phyloP scores from a whole-genome alignment of 2,329 filamentous ascomycete genomes.

The Colletotrichum lini region DNA sequence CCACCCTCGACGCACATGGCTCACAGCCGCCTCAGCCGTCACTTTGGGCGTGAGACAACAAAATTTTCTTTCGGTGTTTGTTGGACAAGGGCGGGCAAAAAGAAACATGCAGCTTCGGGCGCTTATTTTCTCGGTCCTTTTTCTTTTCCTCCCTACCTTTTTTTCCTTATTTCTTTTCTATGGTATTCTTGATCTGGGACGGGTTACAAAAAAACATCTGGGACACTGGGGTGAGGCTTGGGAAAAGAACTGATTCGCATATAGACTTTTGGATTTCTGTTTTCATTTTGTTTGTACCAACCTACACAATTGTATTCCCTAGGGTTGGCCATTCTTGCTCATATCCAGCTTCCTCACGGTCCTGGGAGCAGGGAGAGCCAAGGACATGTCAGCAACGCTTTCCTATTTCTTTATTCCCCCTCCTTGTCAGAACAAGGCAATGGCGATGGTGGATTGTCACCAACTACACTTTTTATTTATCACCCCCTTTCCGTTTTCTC shows the following conservation, averaged over 20 bases:
- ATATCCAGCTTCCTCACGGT: constrained; percentile 32
- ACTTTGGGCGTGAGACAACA: constrained; percentile 33
- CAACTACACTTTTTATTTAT: constrained; percentile 10
- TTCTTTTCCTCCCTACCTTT: constrained; percentile 17
- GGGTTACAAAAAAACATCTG: constrained; percentile 42
- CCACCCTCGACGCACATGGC: constrained; percentile 41
- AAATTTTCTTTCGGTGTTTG: constrained; percentile 14
- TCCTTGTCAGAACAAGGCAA: constrained; percentile 39
- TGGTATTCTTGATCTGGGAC: constrained; percentile 29
- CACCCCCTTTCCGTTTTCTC: constrained; percentile 13
- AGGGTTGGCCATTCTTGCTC: constrained; percentile 17
- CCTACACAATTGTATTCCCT: constrained; percentile 22
- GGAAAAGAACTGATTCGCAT: constrained; percentile 44
- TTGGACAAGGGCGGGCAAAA: constrained; percentile 36
- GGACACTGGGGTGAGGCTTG: constrained; percentile 30
- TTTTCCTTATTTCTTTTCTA: constrained; percentile 6
- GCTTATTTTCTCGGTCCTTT: constrained; percentile 16
- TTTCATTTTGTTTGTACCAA: constrained; percentile 32
- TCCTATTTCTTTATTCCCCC: constrained; percentile 30
- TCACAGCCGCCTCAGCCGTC: constrained; percentile 38
- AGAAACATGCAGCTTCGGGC: constrained; percentile 26
- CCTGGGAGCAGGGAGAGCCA: constrained; percentile 24
- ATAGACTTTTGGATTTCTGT: constrained; percentile 38
- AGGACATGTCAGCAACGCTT: constrained; percentile 41
- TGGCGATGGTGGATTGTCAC: constrained; percentile 32